These are phyloP conservation scores for Posidonia oceanica DNA, from an alignment of 116 monocot species.

Conservation along the genomic window DNA sequence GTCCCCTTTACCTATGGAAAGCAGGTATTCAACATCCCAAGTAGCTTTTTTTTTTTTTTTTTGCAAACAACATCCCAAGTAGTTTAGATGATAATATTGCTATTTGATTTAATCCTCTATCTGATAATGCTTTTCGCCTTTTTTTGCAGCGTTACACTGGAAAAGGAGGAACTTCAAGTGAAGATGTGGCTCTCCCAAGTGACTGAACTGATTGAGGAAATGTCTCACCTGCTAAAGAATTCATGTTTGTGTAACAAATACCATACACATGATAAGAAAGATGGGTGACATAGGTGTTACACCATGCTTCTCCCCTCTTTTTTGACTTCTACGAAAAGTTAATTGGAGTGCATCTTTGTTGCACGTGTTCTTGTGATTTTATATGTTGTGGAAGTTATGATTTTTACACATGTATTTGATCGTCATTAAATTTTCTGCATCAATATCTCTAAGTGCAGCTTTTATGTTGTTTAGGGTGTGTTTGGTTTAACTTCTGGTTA, in stretches of 20 bases:
- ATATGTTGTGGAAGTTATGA: too few species aligned
- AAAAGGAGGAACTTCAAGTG: neutral
- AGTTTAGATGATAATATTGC: neutral
- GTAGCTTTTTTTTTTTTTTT: too few species aligned
- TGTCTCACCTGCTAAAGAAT: neutral
- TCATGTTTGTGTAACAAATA: neutral
- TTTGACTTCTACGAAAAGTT: neutral
- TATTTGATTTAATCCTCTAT: neutral
- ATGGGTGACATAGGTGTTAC: neutral
- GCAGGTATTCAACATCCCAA: constrained; percentile 26
- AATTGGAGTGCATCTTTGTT: neutral
- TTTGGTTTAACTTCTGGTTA: too few species aligned
- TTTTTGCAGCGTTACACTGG: neutral
- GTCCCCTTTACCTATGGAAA: constrained; percentile 64
- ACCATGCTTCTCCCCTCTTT: neutral
- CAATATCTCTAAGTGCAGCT: too few species aligned
- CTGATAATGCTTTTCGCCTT: neutral
- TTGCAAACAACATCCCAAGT: neutral
- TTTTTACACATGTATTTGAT: too few species aligned
- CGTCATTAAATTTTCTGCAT: too few species aligned
- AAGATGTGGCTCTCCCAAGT: neutral
- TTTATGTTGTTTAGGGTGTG: too few species aligned
- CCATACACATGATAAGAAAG: neutral
- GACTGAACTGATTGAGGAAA: neutral
- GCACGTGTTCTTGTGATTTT: too few species aligned